Base-by-base conservation (phyloP, 1,139 yeast species). In the Wickerhamomyces sp. region DNA sequence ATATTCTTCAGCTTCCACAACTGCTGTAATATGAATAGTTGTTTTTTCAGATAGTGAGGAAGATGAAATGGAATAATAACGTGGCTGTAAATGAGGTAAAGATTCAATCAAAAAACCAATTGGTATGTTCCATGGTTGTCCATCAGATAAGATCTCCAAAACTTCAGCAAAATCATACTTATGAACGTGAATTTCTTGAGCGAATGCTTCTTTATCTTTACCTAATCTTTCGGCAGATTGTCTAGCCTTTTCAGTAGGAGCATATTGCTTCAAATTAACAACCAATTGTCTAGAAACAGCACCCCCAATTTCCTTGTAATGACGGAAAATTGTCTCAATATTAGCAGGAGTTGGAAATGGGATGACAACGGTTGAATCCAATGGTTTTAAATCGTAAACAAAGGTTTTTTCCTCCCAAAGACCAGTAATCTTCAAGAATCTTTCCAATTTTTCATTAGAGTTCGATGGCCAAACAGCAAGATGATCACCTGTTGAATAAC, bases 21-120 rank as follows among this genome's bases (percentile, higher is more conserved):
- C 95, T 2, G 97, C 96, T 21, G 98, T 92, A 44, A 90, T 73
- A 54, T 81, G 88, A 46, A 92, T 74, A 15, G 74, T 71, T 41
- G 80, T 74, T 61, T 89, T 88, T 56, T 87, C 94, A 42, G 80
- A 74, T 44, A 80, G 64, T 2, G 95, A 81, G 10, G 97, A 88
- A 2, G 97, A 90, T 4, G 97, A 90, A 52, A 92, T 92, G 18
- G 98, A 92, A 64, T 92, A 92, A 67, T 89, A 92, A 64, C 98
- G 90, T 34, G 97, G 96, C 60, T 85, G 94, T 54, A 92, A 69
- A 55, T 81, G 88, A 39, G 89, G 78, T 45, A 92, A 64, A 31
- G 82, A 74, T 67, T 92, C 98, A 53, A 90, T 71, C 38, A 92
- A 65, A 58, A 89, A 87, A 43, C 81, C 81, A 68, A 90, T 85